These are phyloP conservation scores for Bryopsis sp. DNA, from an alignment of 139 green algal species.

Conservation along the genomic window DNA sequence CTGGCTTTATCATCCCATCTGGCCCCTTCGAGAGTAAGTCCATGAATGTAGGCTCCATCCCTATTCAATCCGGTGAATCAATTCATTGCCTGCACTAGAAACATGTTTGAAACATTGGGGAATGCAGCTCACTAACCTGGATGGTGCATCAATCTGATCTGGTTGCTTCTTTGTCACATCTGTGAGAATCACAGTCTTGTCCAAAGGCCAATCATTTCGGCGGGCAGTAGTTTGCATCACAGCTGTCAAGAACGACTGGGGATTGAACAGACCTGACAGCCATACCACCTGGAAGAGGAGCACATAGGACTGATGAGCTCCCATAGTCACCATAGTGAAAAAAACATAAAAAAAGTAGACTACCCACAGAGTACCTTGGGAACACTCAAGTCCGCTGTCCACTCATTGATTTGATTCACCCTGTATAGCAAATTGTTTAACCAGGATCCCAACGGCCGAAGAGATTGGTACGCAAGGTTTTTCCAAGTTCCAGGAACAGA, in stretches of 20 bases:
- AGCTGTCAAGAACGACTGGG: slow-evolving; percentile 86
- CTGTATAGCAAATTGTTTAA: slow-evolving; percentile 64
- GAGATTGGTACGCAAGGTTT: slow-evolving; percentile 66
- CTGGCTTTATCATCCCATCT: slow-evolving; percentile 84
- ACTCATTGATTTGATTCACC: slow-evolving; percentile 73
- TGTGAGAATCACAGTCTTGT: slow-evolving; percentile 68
- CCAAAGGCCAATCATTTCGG: slow-evolving; percentile 83
- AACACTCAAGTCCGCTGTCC: slow-evolving; percentile 60
- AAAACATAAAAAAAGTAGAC: background rate
- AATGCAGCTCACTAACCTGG: too few relatives aligned
- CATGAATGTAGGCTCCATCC: slow-evolving; percentile 81
- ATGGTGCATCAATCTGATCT: slow-evolving; percentile 71
- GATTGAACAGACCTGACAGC: slow-evolving; percentile 85
- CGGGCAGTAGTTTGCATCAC: slow-evolving; percentile 87
- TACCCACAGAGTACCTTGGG: background rate
- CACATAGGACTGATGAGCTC: too few relatives aligned
- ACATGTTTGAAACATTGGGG: too few relatives aligned
- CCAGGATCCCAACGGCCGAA: slow-evolving; percentile 63
- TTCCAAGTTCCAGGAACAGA: slow-evolving; percentile 60
- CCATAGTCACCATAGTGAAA: background rate
- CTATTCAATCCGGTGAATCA: slow-evolving; percentile 16
- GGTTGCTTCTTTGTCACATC: slow-evolving; percentile 78
- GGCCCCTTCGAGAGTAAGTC: slow-evolving; percentile 81
- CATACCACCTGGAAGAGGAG: slow-evolving; percentile 77
- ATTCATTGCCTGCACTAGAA: too few relatives aligned